Base-by-base conservation (phyloP, 805 yeast species). In the Isabelozyma rhagii region DNA sequence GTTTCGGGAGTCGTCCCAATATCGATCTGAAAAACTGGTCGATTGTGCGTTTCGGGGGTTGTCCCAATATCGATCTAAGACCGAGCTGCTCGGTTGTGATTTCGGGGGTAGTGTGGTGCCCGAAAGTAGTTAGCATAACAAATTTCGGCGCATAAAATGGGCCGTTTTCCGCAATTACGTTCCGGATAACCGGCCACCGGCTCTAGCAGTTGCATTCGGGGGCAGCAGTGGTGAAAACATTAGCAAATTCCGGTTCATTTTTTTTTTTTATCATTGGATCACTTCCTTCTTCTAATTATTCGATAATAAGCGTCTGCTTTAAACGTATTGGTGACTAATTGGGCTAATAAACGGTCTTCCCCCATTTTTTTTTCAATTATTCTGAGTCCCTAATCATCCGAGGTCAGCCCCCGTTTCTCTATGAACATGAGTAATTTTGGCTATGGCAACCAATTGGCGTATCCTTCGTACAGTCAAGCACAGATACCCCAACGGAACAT, bases 391-490 rank as follows among this genome's bases (percentile, higher is more conserved):
- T 21, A 5, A 21, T 21, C 25, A 21, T 21, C 25, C 25, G 25
- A 21, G 25, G 25, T 21, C 25, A 21, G 25, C 25, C 25, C 25
- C 25, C 25, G 25, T 27, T 11, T 38, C 43, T 36, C 27, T 10
- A 27, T 38, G 36, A 39, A 28, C 14, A 46, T 31, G 21, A 14
- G 18, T 28, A 36, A 25, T 29, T 39, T 46, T 40, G 48, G 28
- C 14, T 46, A 45, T 17, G 48, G 54, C 25, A 61, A 59, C 38
- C 58, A 60, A 28, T 53, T 62, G 28, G 41, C 66, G 25, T 62
- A 61, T 46, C 61, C 65, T 18, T 58, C 65, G 27, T 60, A 58
- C 44, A 55, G 53, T 49, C 64, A 59, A 45, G 49, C 47, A 31
- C 55, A 50, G 17, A 47, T 52, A 47, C 51, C 55, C 18, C 57